These are phyloP conservation scores for Clarireedia monteithiana DNA, from an alignment of 2,329 filamentous ascomycete genomes.

Conservation along the genomic window DNA sequence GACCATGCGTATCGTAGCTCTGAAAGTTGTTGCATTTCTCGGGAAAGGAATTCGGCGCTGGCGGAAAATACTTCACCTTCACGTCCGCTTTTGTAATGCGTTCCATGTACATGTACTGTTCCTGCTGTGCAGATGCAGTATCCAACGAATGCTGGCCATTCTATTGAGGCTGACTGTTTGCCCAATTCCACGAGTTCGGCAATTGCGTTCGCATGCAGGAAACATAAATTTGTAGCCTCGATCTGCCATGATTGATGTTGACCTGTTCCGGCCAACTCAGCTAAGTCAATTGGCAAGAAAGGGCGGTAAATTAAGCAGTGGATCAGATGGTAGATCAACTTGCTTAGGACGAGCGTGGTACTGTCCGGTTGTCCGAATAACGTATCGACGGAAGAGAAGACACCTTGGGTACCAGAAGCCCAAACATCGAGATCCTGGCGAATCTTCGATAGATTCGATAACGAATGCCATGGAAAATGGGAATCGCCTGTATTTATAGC, in stretches of 20 bases:
- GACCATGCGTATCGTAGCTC: conserved; percentile 72
- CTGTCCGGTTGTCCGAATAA: conserved; percentile 74
- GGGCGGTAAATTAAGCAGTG: conserved; percentile 83
- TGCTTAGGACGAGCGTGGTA: conserved; percentile 72
- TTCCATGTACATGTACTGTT: conserved; percentile 81
- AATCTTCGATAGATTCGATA: conserved; percentile 80
- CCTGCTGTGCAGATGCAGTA: conserved; percentile 83
- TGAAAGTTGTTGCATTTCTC: conserved; percentile 72
- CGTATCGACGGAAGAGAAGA: conserved; percentile 67
- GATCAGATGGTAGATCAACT: conserved; percentile 78
- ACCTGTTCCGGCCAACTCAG: conserved; percentile 69
- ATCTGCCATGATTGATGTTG: conserved; percentile 93
- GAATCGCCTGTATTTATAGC: conserved; percentile 53
- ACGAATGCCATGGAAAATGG: conserved; percentile 83
- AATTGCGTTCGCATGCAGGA: conserved; percentile 79
- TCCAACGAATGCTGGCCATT: conserved; percentile 81
- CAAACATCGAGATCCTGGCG: conserved; percentile 78
- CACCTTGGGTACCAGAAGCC: conserved; percentile 73
- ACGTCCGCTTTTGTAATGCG: conserved; percentile 55
- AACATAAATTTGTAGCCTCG: conserved; percentile 82
- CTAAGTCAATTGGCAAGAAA: conserved; percentile 76
- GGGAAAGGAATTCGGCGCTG: conserved; percentile 62
- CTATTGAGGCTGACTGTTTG: conserved; percentile 58
- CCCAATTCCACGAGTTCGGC: conserved; percentile 75
- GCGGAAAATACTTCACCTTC: conserved; percentile 44